These are phyloP conservation scores for Phytophthora pseudosyringae DNA, from an alignment of 352 stramenopile species.

Conservation along the genomic window DNA sequence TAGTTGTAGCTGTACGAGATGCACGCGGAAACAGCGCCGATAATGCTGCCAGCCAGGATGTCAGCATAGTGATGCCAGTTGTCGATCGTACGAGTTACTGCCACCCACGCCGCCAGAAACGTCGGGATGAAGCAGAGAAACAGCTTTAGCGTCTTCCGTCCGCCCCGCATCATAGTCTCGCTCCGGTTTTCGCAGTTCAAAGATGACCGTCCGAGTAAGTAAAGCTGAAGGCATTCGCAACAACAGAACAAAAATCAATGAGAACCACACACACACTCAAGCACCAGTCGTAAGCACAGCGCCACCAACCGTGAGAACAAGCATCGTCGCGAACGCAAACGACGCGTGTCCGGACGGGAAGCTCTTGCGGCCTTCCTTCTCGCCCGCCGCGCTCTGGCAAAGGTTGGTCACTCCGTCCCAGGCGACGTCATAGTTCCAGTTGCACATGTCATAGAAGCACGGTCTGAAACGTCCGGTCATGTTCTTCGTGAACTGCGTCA, in stretches of 20 bases:
- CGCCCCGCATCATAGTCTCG: slow-evolving; percentile 58
- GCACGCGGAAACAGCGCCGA: slow-evolving; percentile 59
- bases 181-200: slow-evolving; percentile 68
- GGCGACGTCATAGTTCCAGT: slow-evolving; percentile 68
- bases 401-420: slow-evolving; percentile 83
- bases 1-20: slow-evolving; percentile 79
- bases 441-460: slow-evolving; percentile 88
- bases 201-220: slow-evolving; percentile 74
- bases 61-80: slow-evolving; percentile 90
- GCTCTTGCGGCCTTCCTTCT: slow-evolving; percentile 82
- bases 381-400: slow-evolving; percentile 54
- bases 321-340: slow-evolving; percentile 82
- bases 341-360: slow-evolving; percentile 86
- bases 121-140: slow-evolving; percentile 78
- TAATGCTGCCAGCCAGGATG: slow-evolving; percentile 66
- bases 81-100: slow-evolving; percentile 80
- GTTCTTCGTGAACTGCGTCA: slow-evolving; percentile 87
- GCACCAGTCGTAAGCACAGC: background rate
- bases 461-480: slow-evolving; percentile 81
- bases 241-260: slow-evolving; percentile 34
- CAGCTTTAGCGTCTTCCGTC: slow-evolving; percentile 72
- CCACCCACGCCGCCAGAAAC: slow-evolving; percentile 76
- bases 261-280: background rate
- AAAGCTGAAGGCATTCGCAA: slow-evolving; percentile 62
- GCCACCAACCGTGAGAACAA: slow-evolving; percentile 69